Conservation (phyloP, 192 early-diverging fungal genomes). For the Coemansia sp. region DNA sequence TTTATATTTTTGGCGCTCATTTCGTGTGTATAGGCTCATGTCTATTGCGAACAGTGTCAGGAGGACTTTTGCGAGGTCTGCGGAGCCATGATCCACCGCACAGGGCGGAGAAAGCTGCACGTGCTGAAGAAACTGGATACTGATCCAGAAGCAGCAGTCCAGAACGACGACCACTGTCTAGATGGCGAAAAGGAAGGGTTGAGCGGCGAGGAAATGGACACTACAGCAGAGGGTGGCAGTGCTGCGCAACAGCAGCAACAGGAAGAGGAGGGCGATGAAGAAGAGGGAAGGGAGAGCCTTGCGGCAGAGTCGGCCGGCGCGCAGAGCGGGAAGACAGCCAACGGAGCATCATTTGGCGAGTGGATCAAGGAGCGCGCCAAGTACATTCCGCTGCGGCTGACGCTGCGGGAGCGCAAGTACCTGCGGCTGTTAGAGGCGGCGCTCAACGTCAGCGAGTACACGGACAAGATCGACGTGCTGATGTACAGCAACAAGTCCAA, state of each 20-base stretch:
- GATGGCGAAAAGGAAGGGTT: background rate
- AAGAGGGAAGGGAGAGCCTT: background rate
- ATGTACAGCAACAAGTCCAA: constrained; percentile 81
- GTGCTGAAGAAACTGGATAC: constrained; percentile 44
- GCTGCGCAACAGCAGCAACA: background rate
- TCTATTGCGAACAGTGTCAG: constrained; percentile 78
- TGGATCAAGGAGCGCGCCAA: constrained; percentile 88
- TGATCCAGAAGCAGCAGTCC: constrained; percentile 14
- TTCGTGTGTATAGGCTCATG: constrained; percentile 28
- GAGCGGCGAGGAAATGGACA: background rate
- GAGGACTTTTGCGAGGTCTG: constrained; percentile 94
- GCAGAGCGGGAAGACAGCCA: constrained; percentile 44
- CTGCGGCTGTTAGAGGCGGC: constrained; percentile 94
- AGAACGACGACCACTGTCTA: background rate
- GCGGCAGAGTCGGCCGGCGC: constrained; percentile 19
- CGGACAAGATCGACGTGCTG: constrained; percentile 81
- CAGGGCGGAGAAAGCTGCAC: constrained; percentile 69
- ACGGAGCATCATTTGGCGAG: constrained; percentile 66
- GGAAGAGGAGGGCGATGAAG: constrained; percentile 1
- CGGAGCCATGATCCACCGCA: constrained; percentile 82
- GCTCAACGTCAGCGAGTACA: constrained; percentile 89
- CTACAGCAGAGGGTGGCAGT: background rate
- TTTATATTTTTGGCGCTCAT: background rate
- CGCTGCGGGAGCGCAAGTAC: constrained; percentile 87
- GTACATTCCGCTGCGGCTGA: constrained; percentile 93